phyloP scores from a whole-genome alignment of 306 rosid genomes.

The Sindora glabra region DNA sequence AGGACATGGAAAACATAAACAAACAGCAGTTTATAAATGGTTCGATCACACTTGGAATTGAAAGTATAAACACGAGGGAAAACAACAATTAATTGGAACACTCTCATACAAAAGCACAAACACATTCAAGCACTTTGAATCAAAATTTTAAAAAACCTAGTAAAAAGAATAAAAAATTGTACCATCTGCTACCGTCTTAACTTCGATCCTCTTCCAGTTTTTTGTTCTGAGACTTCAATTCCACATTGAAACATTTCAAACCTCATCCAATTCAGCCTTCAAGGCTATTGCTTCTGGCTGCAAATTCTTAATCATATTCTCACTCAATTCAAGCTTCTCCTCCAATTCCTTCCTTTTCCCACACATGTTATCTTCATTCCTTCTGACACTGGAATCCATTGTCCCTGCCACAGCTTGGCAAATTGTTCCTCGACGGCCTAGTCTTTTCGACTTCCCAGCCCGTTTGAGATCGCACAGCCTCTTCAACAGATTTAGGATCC shows the following conservation, averaged over 20 bases:
- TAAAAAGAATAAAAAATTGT: not conserved
- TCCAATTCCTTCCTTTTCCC: constrained; percentile 37
- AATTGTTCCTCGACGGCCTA: constrained; percentile 37
- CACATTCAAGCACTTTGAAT: not conserved
- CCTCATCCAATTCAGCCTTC: constrained; percentile 63
- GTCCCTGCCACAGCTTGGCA: constrained; percentile 31
- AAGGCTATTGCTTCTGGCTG: constrained; percentile 44
- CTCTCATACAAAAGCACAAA: not conserved
- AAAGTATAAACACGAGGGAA: not conserved
- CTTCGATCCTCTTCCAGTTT: constrained; percentile 53
- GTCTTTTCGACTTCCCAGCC: constrained; percentile 34
- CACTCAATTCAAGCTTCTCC: constrained; percentile 42
- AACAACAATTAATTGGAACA: not conserved
- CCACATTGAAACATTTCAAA: constrained; percentile 43
- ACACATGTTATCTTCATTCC: constrained; percentile 39
- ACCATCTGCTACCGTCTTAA: constrained; percentile 32
- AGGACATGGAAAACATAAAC: constrained; percentile 4
- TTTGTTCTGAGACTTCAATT: constrained; percentile 51
- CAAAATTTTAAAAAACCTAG: not conserved
- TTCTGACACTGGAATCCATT: constrained; percentile 20
- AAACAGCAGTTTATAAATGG: not conserved
- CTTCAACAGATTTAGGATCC: constrained; percentile 56
- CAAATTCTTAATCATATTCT: constrained; percentile 49
- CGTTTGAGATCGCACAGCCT: constrained; percentile 39
- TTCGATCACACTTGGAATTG: not conserved